Conservation (phyloP, 352 stramenopile genomes). For the Globisporangium nagaii region DNA sequence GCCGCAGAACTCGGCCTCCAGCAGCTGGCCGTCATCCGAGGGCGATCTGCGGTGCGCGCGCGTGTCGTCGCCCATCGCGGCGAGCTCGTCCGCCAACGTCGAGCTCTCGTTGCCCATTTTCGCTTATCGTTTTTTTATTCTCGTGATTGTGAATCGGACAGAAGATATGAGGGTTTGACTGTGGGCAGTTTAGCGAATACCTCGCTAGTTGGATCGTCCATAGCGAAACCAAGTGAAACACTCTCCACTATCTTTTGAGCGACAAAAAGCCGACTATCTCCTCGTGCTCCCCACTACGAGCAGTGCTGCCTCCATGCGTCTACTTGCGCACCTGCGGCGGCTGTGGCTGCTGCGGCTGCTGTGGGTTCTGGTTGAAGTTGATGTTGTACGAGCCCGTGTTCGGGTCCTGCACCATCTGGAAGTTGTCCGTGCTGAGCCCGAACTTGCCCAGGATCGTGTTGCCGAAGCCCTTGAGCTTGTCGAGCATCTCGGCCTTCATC, state of each 20-base stretch:
- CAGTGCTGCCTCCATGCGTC: neutral
- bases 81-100: slow-evolving; percentile 11
- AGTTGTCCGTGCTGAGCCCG: slow-evolving; percentile 99
- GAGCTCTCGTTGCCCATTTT: slow-evolving; percentile 63
- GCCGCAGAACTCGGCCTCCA: slow-evolving; percentile 70
- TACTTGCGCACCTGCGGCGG: slow-evolving; percentile 1
- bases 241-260: no score
- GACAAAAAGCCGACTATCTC: no score
- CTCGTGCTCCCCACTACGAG: no score
- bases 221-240: no score
- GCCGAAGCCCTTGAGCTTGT: slow-evolving; percentile 98
- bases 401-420: slow-evolving; percentile 98
- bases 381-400: slow-evolving; percentile 97
- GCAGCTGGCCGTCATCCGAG: slow-evolving; percentile 16
- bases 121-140: no score
- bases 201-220: no score
- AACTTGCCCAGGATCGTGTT: slow-evolving; percentile 99
- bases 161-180: no score
- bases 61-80: slow-evolving; percentile 8
- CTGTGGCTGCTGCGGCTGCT: slow-evolving; percentile 1
- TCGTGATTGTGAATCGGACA: no score
- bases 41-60: slow-evolving; percentile 1
- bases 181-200: no score
- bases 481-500: slow-evolving; percentile 97
- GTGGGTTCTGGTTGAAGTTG: slow-evolving; percentile 84